Conservation (phyloP, 257 asterid species). For the Solanum habrochaites region DNA sequence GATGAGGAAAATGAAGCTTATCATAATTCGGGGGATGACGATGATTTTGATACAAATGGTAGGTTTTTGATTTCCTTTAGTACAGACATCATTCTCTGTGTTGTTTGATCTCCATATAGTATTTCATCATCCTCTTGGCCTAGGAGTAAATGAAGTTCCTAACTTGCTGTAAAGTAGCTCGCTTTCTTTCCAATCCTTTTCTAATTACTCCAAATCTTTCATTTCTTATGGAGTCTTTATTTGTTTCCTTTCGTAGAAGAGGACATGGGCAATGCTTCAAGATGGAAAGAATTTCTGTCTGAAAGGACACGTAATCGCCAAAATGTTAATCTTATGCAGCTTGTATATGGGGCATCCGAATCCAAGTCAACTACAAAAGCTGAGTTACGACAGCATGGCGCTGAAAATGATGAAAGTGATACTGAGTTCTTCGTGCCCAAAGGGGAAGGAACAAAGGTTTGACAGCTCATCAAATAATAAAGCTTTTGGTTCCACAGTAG, state of each 20-base stretch:
- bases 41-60: slow-evolving; percentile 26
- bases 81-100: not conserved
- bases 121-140: not conserved
- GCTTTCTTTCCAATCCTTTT: not conserved
- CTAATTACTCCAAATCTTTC: not conserved
- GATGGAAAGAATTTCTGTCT: slow-evolving; percentile 74
- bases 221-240: not conserved
- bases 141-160: not conserved
- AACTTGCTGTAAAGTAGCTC: not conserved
- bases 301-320: slow-evolving; percentile 56
- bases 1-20: slow-evolving; percentile 7
- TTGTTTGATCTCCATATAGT: not conserved
- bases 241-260: slow-evolving; percentile 28
- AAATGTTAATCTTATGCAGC: slow-evolving; percentile 68
- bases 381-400: slow-evolving; percentile 14
- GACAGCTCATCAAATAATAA: not conserved
- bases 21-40: slow-evolving; percentile 16
- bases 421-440: slow-evolving; percentile 77
- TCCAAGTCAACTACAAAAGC: slow-evolving; percentile 17
- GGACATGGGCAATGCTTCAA: slow-evolving; percentile 60
- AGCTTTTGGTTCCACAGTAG: not conserved
- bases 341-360: slow-evolving; percentile 67
- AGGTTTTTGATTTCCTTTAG: not conserved
- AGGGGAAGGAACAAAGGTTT: slow-evolving; percentile 82
- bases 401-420: slow-evolving; percentile 49